phyloP scores from a whole-genome alignment of 768 basidiomycete genomes.

The Rhizopogon sp. region DNA sequence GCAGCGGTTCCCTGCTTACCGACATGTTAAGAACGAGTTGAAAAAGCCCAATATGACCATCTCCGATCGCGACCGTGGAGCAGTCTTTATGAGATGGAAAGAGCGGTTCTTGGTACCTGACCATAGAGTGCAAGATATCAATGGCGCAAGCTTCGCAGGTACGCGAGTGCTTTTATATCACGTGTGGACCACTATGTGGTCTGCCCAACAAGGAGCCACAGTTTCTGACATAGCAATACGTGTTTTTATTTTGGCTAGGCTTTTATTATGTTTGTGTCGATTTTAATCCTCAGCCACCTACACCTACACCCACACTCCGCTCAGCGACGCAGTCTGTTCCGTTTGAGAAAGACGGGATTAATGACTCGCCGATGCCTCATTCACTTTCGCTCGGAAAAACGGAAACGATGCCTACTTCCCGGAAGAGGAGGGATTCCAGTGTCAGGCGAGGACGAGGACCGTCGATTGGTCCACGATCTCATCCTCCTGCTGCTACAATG shows the following conservation, averaged over 20 bases:
- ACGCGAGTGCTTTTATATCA: constrained; percentile 21
- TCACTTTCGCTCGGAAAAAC: constrained; percentile 29
- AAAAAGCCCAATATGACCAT: constrained; percentile 76
- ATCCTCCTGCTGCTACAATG: constrained; percentile 64
- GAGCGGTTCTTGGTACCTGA: constrained; percentile 95
- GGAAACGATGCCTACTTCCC: constrained; percentile 32
- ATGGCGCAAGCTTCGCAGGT: constrained; percentile 94
- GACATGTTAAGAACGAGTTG: constrained; percentile 74
- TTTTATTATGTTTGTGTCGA: constrained; percentile 97
- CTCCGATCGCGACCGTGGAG: constrained; percentile 68
- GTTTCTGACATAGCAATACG: constrained; percentile 12
- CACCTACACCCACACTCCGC: constrained; percentile 27
- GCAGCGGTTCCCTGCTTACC: constrained; percentile 89
- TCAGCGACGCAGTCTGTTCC: constrained; percentile 32
- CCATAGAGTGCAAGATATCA: constrained; percentile 90
- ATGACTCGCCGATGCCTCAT: constrained; percentile 22
- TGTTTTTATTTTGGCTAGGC: constrained; percentile 37
- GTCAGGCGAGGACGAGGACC: constrained; percentile 42
- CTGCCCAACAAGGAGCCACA: not conserved
- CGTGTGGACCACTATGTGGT: not conserved
- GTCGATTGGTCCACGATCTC: constrained; percentile 41
- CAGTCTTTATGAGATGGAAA: constrained; percentile 96
- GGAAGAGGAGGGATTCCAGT: constrained; percentile 42
- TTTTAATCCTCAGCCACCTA: constrained; percentile 61
- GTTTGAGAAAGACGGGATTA: constrained; percentile 22